Evolutionary conservation across 148 eudicot genomes (phyloP).

Genomic region (Chenopodium album): DNA sequence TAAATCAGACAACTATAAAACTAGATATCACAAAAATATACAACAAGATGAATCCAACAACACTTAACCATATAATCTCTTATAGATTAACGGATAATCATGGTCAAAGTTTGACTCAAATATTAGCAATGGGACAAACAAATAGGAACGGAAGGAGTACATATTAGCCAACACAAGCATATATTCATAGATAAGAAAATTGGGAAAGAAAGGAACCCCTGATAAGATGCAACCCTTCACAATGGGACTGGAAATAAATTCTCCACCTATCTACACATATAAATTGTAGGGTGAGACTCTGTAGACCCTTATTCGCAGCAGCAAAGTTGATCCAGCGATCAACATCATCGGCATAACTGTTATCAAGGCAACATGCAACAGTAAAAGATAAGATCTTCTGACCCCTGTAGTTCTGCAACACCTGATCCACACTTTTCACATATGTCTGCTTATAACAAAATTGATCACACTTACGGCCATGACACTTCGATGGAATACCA

Average conservation of each 20-base stretch:
- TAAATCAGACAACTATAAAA: not conserved
- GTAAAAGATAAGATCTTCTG: not conserved
- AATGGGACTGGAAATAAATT: not conserved
- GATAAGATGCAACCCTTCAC: not conserved
- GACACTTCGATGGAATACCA: not conserved
- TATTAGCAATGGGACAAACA: not conserved
- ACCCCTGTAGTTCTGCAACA: not conserved
- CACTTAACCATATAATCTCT: too few species aligned
- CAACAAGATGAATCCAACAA: too few species aligned
- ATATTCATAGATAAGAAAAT: not conserved
- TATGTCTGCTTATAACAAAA: not conserved
- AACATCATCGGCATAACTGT: not conserved
- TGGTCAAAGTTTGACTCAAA: not conserved
- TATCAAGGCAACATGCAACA: not conserved
- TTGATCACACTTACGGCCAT: not conserved
- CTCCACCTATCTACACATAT: not conserved
- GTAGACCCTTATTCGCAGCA: not conserved
- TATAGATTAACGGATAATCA: too few species aligned
- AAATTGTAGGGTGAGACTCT: not conserved
- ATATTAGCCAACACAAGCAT: not conserved
- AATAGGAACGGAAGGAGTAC: too few species aligned
- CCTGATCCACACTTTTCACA: not conserved
- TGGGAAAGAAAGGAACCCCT: not conserved
- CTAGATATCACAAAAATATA: too few species aligned
- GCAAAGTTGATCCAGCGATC: not conserved